Base-by-base conservation (phyloP, 257 asterid genomes). In the Paulownia fortunei region DNA sequence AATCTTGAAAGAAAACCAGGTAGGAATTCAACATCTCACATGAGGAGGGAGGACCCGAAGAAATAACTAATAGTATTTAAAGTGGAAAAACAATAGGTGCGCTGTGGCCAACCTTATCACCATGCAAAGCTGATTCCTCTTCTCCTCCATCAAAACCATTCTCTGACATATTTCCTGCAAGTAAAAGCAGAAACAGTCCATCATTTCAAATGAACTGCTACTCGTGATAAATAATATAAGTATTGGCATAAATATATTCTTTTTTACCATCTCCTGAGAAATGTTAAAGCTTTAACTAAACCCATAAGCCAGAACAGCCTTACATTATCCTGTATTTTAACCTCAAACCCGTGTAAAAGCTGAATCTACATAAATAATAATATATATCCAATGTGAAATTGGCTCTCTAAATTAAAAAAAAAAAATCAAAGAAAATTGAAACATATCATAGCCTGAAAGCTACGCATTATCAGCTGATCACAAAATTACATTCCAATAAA, bases 131-230 rank as follows among this genome's bases (percentile, higher is more conserved):
- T 1, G 85, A 74, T 42, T 92, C 89, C 30, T 70, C 88, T 74
- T 82, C 96, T 71, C 84, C 88, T 72, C 73, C 76, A 79, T 80
- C 84, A 71, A 69, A 59, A 72, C 88, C 90, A 79, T 87, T 82
- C 49, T 60, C 82, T 13, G 82, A 51, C 98, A 92, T 90, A 8
- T 72, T 83, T 81, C 86, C 95, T 93, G 90, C 70, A 77, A 74
- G 63, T 34, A 79, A 77, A 47, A n/a, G 37, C 21, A 72, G n/a
- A 77, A 74, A 60, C 41, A 59, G 44, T 24, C 34, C 27, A 58
- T 39, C 36, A 52, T 46, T 69, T 42, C 21, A 15, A 69, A 49
- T 73, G 64, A 52, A 78, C 65, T 34, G 16, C 34, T 30, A 12
- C 51, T 23, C 55, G 60, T 47, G 52, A 18, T 16, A 21, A 42